Evolutionary conservation across 2,329 filamentous ascomycete genomes (phyloP), one percentile per base, ranked within the genome.

Genomic region (Ophiognomonia clavigignenti-juglandacearum): DNA sequence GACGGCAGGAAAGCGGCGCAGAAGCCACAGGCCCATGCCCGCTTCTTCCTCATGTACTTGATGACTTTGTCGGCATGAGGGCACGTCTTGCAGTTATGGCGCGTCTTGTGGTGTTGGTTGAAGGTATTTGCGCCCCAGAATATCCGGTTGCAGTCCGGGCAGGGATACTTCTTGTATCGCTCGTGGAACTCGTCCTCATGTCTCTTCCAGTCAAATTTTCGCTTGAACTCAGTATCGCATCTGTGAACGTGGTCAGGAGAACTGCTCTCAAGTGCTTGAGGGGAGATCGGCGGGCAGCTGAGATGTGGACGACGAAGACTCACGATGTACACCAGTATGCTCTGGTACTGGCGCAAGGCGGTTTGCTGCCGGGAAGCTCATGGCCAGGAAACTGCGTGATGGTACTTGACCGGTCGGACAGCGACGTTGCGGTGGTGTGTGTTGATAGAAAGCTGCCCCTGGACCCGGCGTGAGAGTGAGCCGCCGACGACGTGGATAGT

Each of bases 121-220:
- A 85, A 84, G 4, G 79, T 81, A 60, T 84, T 84, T 54, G 80
- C 78, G 9, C 80, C 80, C 72, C 80, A 83, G 63, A 85, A 83
- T 58, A 79, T 80, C 56, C 82, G 78, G 62, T 83, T 83, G 64
- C 82, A 85, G 54, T 82, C 80, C 6, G 81, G 80, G 57, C 81
- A 85, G 11, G 80, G 79, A 61, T 83, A 85, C 58, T 82, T 83
- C 53, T 81, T 77, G 68, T 79, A 79, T 45, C 82, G 78, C 67
- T 85, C 81, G 63, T 85, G 81, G 57, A 84, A 83, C 62, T 83
- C 80, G 56, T 84, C 81, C 60, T 85, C 80, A 62, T 86, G 82
- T 26, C 79, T 74, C 62, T 83, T 83, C 82, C 78, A 86, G 61
- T 85, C 80, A 53, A 82, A 82, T 59, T 84, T 84, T 54, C 80